phyloP scores from a whole-genome alignment of 129 eudicot genomes.

The Logfia minima region DNA sequence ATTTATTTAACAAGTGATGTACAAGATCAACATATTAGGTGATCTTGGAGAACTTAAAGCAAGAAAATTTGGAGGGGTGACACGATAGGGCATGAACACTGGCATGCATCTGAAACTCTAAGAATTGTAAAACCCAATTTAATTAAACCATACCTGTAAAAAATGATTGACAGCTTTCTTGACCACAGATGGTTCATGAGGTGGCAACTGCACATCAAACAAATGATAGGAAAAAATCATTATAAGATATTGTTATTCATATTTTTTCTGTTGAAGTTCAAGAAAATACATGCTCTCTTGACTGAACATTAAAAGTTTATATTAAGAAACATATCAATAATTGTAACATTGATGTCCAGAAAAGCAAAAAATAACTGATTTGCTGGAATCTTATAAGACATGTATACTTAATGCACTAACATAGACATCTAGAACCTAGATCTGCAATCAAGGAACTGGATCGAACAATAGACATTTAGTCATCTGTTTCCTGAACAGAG shows the following conservation, averaged over 20 bases:
- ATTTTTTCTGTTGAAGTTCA: too few species aligned
- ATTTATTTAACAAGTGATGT: constrained; percentile 4
- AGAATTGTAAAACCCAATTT: neutral
- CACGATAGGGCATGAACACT: neutral
- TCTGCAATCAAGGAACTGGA: neutral
- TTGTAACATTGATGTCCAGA: too few species aligned
- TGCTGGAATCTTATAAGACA: neutral
- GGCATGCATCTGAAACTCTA: neutral
- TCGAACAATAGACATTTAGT: neutral
- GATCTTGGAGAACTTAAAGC: constrained; percentile 3
- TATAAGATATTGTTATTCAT: too few species aligned
- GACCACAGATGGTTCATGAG: constrained; percentile 91
- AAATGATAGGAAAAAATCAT: constrained; percentile 3
- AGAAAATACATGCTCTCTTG: neutral
- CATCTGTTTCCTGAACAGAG: neutral
- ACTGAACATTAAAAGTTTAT: constrained; percentile 2
- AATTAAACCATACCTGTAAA: constrained; percentile 60
- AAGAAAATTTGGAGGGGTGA: neutral
- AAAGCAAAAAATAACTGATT: neutral
- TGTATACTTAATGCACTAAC: constrained; percentile 3
- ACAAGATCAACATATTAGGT: constrained; percentile 4
- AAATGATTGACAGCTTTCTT: constrained; percentile 92
- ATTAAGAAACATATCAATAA: neutral
- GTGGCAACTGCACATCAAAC: constrained; percentile 68
- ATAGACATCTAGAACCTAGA: neutral